Evolutionary conservation across 768 basidiomycete species (phyloP), one percentile per base, ranked within the genome.

Genomic region (Serpula lacrymans): DNA sequence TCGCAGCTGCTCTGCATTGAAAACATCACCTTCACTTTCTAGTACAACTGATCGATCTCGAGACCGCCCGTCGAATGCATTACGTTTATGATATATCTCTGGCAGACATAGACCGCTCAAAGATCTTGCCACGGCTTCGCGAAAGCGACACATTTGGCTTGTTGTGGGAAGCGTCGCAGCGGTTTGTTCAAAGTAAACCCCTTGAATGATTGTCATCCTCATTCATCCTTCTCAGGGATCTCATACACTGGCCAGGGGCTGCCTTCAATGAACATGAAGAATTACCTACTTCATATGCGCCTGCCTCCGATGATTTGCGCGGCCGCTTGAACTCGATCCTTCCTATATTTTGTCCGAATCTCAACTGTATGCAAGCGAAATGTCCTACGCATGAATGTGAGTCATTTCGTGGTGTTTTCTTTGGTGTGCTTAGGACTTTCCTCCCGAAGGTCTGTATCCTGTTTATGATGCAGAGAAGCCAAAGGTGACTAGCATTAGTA

Each of bases 31-130:
- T 16, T 37, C 31, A 22, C 17, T 12, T 35, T 31, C 2, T 25
- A 80, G 80, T 56, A 47, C 75, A 77, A 47, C 55, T 75, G 14
- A 70, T 81, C 12, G 64, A 69, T 37, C 50, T 73, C 5, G 74
- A 79, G 54, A 59, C 69, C 6, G 56, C 65, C 7, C 60, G 66
- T 14, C 60, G 70, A 5, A 59, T 82, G 0, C 47, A 63, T 23
- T 34, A 48, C 5, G 34, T 42, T 1, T 43, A 67, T n/a, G 30
- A 46, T 0, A 39, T 78, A 2, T 53, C 59, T 0, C 47, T 58
- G 4, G 34, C 35, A 2, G 62, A 70, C 10, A 67, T 80, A 12
- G 68, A 75, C 28, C 43, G 37, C 8, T 47, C 53, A 35, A 11
- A 41, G 3, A 56, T 68, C n/a, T 50, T 65, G 17, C 50, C 52